A percentile compares a stretch with the other conserved stretches of the same genome.
These are phyloP conservation scores for Colletotrichum sp. DNA, from an alignment of 2,329 filamentous ascomycete genomes.

Conservation along the genomic window DNA sequence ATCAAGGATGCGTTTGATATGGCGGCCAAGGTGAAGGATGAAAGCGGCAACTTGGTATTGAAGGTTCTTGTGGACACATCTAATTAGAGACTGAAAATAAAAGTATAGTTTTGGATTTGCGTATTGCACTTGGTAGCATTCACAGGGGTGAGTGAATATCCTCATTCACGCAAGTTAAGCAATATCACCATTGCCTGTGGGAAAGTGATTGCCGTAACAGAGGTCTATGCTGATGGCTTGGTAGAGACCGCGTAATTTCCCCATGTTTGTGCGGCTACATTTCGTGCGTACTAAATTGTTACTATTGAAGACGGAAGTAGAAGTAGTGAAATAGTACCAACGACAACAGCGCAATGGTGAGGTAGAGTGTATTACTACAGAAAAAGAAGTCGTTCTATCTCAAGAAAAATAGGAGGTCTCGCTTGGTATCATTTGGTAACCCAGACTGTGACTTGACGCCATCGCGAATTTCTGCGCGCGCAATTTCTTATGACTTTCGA, in stretches of 20 bases:
- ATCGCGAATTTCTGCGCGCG: neutral
- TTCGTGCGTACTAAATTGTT: too few relatives aligned
- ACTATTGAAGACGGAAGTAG: too few relatives aligned
- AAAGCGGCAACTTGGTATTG: slow-evolving; percentile 71
- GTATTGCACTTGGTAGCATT: neutral
- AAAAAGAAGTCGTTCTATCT: too few relatives aligned
- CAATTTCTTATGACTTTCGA: neutral
- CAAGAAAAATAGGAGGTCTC: too few relatives aligned
- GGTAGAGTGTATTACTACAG: too few relatives aligned
- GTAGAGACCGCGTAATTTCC: neutral
- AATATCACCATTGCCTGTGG: neutral
- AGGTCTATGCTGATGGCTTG: neutral
- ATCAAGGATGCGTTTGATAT: slow-evolving; percentile 75
- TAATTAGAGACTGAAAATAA: neutral
- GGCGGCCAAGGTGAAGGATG: slow-evolving; percentile 74
- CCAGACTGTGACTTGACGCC: neutral
- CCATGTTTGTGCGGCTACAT: too few relatives aligned
- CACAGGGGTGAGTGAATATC: neutral
- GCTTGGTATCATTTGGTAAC: too few relatives aligned
- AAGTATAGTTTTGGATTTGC: neutral
- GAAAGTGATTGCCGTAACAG: neutral
- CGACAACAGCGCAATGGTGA: too few relatives aligned
- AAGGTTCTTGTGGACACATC: slow-evolving; percentile 71
- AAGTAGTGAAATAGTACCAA: too few relatives aligned
- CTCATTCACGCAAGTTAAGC: neutral